Percentiles rank a stretch among this genome's conserved stretches.
phyloP scores from a whole-genome alignment of 306 rosid genomes.

The Quillaja saponaria region DNA sequence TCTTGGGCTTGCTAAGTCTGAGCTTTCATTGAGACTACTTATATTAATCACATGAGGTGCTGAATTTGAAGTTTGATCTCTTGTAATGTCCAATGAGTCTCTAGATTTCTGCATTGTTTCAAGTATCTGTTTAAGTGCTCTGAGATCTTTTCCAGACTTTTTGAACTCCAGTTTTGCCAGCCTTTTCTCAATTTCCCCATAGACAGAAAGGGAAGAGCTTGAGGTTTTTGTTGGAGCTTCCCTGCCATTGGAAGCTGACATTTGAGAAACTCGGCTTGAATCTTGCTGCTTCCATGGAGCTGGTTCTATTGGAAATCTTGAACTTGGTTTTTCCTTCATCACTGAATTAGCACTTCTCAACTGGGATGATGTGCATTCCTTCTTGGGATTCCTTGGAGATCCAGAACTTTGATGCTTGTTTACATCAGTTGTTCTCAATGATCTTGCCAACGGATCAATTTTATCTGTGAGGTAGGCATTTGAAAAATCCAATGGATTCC shows the following conservation, averaged over 20 bases:
- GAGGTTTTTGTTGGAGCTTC: constrained; percentile 49
- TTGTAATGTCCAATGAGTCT: constrained; percentile 44
- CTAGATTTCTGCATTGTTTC: constrained; percentile 79
- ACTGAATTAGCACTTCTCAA: constrained; percentile 43
- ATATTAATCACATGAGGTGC: constrained; percentile 35
- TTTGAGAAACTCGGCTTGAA: constrained; percentile 37
- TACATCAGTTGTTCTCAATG: constrained; percentile 39
- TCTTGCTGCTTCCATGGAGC: constrained; percentile 54
- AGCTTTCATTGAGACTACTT: constrained; percentile 37
- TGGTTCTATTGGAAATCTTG: constrained; percentile 46
- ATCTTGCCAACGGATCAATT: constrained; percentile 34
- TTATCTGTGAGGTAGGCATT: constrained; percentile 30
- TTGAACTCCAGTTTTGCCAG: constrained; percentile 79
- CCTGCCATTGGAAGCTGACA: constrained; percentile 38
- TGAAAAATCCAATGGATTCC: constrained; percentile 30
- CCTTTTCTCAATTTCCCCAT: constrained; percentile 87
- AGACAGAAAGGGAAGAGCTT: constrained; percentile 55
- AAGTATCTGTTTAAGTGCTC: constrained; percentile 92
- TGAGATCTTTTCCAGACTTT: constrained; percentile 88
- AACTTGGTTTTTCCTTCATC: constrained; percentile 37
- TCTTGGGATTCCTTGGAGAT: constrained; percentile 36
- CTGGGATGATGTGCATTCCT: constrained; percentile 32
- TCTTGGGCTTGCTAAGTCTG: constrained; percentile 47
- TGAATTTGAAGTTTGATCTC: constrained; percentile 54
- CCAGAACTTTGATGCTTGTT: constrained; percentile 42